Base-by-base conservation (phyloP, 2,329 filamentous ascomycete species). In the Lasiodiplodia theobromae region DNA sequence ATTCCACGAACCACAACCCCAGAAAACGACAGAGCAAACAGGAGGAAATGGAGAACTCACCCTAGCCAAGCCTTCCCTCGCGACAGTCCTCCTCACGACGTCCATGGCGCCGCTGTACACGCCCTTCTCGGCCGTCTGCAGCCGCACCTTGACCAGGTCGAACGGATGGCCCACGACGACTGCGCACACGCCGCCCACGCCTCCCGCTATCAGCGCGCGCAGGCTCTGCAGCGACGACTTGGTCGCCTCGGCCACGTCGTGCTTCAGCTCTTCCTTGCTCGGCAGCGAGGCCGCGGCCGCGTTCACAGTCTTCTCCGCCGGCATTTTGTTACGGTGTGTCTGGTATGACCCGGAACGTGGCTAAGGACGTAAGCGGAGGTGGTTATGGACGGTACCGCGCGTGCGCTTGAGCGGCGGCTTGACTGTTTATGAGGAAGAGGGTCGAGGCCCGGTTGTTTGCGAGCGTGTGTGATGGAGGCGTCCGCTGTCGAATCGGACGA, bases 81-180 rank as follows among this genome's bases (percentile, higher is more conserved):
- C 94, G 70, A 99, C 83, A 44, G 93, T 95, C 85, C 92, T 97
- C 80, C 87, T 86, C 71, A 98, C 94, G 1, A 97, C 95, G 82
- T 99, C 96, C 75, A 98, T 86, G 16, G 96, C 96, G 56, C 92
- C 91, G 44, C 86, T 91, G 83, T 99, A 99, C 44, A 97, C 92
- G 60, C 96, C 96, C 81, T 90, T 91, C 82, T 98, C 94, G 44
- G 96, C 94, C 2, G 96, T 99, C 85, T 99, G 96, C 80, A 99
- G 85, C 69, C 96, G 92, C 72, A 99, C 96, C 84, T 99, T 99
- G 80, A 98, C 95, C 74, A 99, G 86, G 80, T 99, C 96, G 79
- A 99, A 99, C 11, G 96, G 96, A 81, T 99, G 96, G 68, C 96
- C 83, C 21, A 98, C 94, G 52, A 99, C 80, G 67, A 99, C 96